phyloP scores from a whole-genome alignment of 495 filamentous ascomycete genomes.

The Clavariopsis aquatica region DNA sequence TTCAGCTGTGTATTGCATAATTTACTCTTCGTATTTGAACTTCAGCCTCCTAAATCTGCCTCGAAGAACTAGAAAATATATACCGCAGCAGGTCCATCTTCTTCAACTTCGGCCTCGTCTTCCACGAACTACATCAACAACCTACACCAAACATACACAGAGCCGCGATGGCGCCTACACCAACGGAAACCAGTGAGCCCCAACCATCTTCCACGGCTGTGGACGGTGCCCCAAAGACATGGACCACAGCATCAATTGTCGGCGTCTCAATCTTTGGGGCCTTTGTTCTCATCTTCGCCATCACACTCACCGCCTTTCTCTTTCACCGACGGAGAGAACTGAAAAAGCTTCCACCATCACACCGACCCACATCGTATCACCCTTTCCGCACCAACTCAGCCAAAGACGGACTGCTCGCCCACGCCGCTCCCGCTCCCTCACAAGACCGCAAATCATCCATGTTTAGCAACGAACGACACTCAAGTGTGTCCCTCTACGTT shows the following conservation, averaged over 20 bases:
- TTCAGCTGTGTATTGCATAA: slow-evolving; percentile 28
- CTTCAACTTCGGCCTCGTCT: background rate
- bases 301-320: slow-evolving; percentile 14
- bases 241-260: slow-evolving; percentile 23
- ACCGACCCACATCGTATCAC: slow-evolving; percentile 25
- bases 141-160: background rate
- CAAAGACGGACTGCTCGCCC: slow-evolving; percentile 25
- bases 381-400: slow-evolving; percentile 24
- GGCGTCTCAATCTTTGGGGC: slow-evolving; percentile 23
- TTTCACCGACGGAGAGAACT: slow-evolving; percentile 16
- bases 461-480: slow-evolving; percentile 25
- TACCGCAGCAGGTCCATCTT: background rate
- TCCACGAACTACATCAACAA: background rate
- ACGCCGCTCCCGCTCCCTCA: slow-evolving; percentile 15
- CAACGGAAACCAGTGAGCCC: background rate
- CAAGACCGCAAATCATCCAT: slow-evolving; percentile 29
- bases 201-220: background rate
- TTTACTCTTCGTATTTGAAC: slow-evolving; percentile 26
- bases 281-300: slow-evolving; percentile 16
- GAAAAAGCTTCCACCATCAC: slow-evolving; percentile 29
- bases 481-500: slow-evolving; percentile 24
- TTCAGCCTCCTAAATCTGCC: slow-evolving; percentile 12
- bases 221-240: background rate
- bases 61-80: background rate
- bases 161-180: slow-evolving; percentile 21